phyloP scores from a whole-genome alignment of 352 stramenopile genomes.

The Phytopythium chamaehyphon region DNA sequence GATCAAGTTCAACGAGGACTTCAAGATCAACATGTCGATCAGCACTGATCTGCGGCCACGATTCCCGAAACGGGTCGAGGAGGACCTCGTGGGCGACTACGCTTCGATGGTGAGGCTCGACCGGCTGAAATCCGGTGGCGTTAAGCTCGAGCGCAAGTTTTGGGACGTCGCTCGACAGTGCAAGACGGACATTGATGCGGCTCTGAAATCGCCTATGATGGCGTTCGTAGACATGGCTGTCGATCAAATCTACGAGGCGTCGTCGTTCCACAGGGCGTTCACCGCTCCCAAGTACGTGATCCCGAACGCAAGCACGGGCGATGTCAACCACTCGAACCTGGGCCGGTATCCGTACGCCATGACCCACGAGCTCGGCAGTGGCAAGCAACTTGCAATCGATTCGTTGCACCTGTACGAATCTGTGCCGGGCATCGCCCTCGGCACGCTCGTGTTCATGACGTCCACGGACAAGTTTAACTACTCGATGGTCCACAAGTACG shows the following conservation, averaged over 20 bases:
- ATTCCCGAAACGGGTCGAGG: conserved; percentile 10
- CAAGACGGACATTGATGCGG: conserved; percentile 21
- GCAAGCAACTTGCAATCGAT: conserved; percentile 11
- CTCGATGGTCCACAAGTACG: conserved; percentile 25
- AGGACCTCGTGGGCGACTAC: conserved; percentile 27
- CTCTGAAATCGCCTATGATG: conserved; percentile 9
- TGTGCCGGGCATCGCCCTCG: conserved; percentile 3
- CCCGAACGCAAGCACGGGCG: conserved; percentile 12
- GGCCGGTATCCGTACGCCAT: conserved; percentile 18
- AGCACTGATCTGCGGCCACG: conserved; percentile 21
- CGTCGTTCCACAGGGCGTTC: conserved; percentile 11
- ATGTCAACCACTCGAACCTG: conserved; percentile 21
- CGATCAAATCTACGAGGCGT: conserved; percentile 19
- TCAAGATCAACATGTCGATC: conserved; percentile 16
- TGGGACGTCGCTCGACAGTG: conserved; percentile 36
- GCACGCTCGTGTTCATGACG: conserved; percentile 20
- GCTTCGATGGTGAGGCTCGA: conserved; percentile 15
- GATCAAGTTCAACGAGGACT: conserved; percentile 12
- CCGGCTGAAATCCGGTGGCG: conserved; percentile 18
- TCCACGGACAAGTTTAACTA: conserved; percentile 21
- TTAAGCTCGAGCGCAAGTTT: conserved; percentile 20
- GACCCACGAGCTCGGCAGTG: conserved; percentile 8
- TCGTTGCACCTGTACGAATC: conserved; percentile 26
- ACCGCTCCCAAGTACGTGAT: conserved; percentile 11
- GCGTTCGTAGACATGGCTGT: conserved; percentile 21